Base-by-base conservation (phyloP, 768 basidiomycete genomes). In the Calocybe cyanea region DNA sequence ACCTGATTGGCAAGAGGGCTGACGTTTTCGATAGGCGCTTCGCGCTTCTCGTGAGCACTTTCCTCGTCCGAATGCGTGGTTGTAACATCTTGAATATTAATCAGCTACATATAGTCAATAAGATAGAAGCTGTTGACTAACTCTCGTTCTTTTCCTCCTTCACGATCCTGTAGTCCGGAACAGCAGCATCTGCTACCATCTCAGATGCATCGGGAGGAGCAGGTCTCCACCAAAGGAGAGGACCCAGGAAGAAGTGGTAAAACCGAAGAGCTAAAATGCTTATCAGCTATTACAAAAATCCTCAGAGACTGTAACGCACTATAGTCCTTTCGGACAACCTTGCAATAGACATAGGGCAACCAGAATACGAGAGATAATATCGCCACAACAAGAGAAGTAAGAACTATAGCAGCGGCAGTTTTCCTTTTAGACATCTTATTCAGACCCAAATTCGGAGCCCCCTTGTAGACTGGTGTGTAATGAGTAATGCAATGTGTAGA, bases 161-260 rank as follows among this genome's bases (percentile, higher is more conserved):
- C n/a, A 55, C 46, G 18, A 59, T 48, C 39, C 57, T 55, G 48
- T 63, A 63, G 45, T 63, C 59, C 8, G 61, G 61, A 14, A 63
- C 59, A 9, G 55, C 53, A 8, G 43, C 37, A 14, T 41, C 41
- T 3, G 36, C 41, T 11, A 43, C 46, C n/a, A 43, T 4, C 2
- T 41, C 45, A 2, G 32, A 15, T 17, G 57, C 55, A 38, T 63
- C 61, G 5, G 43, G 35, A 18, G 61, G 61, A 19, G 61, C 44
- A 8, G 43, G 32, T 11, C 61, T 52, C 41, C 52, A 57, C 59
- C 59, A 63, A 10, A 60, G 53, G 10, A 56, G 38, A 28, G 61
- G 61, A 2, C 61, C 61, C 9, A 60, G 50, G 56, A 63, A 63
- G 56, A 63, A 60, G 49, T 63, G 61, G 39, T 60, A 60, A 46